Evolutionary conservation across 257 asterid species (phyloP), one percentile per base, ranked within the genome.

Genomic region (Penstemon newberryi): DNA sequence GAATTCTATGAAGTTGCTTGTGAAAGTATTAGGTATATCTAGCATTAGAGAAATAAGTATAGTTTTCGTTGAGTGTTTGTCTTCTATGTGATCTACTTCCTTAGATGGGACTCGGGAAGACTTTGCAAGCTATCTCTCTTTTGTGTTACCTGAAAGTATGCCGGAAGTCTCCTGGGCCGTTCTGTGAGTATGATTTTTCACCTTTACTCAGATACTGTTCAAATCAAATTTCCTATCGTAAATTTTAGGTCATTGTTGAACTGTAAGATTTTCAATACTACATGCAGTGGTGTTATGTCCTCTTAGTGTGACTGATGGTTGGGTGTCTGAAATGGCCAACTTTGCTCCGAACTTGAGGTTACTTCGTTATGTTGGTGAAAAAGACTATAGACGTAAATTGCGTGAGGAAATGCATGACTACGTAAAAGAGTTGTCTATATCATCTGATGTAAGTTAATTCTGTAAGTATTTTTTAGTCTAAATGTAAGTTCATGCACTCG

Each of bases 101-200:
- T 41, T 77, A 93, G 97, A 90, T 93, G 97, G 98, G 97, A 36
- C 85, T 93, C 50, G 98, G 98, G 56, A 93, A 93, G 81, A 93
- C 97, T 61, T 83, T 93, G 86, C 98, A 93, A 81, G 96, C 96
- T 60, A 73, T 90, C 70, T 81, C 92, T 61, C 83, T 93, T 66
- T 70, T 93, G 87, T 88, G 94, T 82, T 93, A 93, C 83, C 63
- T 93, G 80, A 93, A 93, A 78, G 77, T 81, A 62, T 72, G 76
- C 65, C 86, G 42, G 76, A 84, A 79, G 76, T 81, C 83, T 76
- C 71, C 87, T 63, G 98, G 96, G 49, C 91, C 95, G 73, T 93
- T 88, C 80, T 65, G 97, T 90, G 83, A 90, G 98, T 84, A 45
- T 52, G 8, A 63, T 49, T 39, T 46, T 67, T 78, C 56, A 70